Percentiles rank a stretch among this genome's conserved stretches.
Conservation (phyloP, 768 basidiomycete genomes). For the Lyophyllum decastes region DNA sequence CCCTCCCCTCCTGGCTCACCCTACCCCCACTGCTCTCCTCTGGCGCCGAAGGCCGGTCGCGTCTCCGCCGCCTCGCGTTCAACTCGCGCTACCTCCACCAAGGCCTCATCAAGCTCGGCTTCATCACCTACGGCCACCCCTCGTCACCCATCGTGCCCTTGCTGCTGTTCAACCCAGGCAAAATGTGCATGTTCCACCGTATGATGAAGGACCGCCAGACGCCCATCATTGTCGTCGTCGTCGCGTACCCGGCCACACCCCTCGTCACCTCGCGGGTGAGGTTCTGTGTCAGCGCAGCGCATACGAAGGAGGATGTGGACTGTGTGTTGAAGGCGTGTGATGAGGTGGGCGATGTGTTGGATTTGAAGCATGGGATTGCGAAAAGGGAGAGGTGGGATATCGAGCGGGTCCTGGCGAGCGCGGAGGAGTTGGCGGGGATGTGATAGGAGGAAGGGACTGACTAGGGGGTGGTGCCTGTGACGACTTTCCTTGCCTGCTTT, state of each 20-base stretch:
- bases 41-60: constrained; percentile 80
- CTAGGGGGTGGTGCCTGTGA: background rate
- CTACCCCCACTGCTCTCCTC: constrained; percentile 75
- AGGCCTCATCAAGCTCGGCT: constrained; percentile 87
- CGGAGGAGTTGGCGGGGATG: constrained; percentile 63
- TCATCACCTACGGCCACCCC: constrained; percentile 93
- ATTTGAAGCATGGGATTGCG: constrained; percentile 76
- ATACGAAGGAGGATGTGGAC: constrained; percentile 98
- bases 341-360: constrained; percentile 87
- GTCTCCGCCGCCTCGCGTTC: constrained; percentile 89
- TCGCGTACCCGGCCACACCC: constrained; percentile 89
- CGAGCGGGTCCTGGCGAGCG: constrained; percentile 69
- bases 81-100: constrained; percentile 91
- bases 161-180: constrained; percentile 89
- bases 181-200: constrained; percentile 89
- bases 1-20: constrained; percentile 77
- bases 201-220: constrained; percentile 82
- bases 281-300: constrained; percentile 92
- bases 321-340: constrained; percentile 82
- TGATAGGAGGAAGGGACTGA: background rate
- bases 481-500: no score
- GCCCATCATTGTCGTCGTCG: constrained; percentile 87
- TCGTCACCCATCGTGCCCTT: constrained; percentile 94
- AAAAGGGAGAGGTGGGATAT: constrained; percentile 71
- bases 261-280: constrained; percentile 86